These are phyloP conservation scores for Colletotrichum destructivum DNA, from an alignment of 2,329 filamentous ascomycete species.

Conservation along the genomic window DNA sequence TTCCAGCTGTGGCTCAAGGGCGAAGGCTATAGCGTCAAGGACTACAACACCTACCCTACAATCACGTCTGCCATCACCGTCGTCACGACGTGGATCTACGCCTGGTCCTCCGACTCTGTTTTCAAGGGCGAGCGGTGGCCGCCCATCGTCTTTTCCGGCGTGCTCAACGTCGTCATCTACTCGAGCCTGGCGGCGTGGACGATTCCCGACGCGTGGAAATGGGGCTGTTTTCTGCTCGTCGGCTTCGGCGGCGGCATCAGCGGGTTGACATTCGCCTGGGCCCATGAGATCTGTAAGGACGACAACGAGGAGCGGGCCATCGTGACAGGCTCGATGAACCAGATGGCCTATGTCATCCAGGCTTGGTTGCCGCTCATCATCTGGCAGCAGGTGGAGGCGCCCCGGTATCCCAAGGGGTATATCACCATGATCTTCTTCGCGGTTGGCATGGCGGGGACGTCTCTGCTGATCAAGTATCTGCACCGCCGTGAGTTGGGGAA, in stretches of 20 bases:
- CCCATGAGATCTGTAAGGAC: slow-evolving; percentile 64
- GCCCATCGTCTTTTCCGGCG: slow-evolving; percentile 70
- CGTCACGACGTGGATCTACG: slow-evolving; percentile 73
- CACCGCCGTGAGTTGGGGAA: slow-evolving; percentile 58
- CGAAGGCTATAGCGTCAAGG: slow-evolving; percentile 57
- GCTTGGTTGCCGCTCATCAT: slow-evolving; percentile 78
- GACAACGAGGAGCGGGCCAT: slow-evolving; percentile 77
- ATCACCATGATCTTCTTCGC: slow-evolving; percentile 68
- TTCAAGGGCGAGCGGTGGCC: slow-evolving; percentile 75
- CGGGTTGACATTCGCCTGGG: slow-evolving; percentile 64
- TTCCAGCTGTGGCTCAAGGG: slow-evolving; percentile 67
- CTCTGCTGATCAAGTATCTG: slow-evolving; percentile 63
- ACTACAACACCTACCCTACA: slow-evolving; percentile 71
- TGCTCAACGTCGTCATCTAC: slow-evolving; percentile 58
- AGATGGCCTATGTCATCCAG: slow-evolving; percentile 78
- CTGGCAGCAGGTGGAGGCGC: slow-evolving; percentile 76
- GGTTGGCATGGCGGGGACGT: slow-evolving; percentile 63
- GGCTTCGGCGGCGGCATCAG: slow-evolving; percentile 66
- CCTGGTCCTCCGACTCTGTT: slow-evolving; percentile 76
- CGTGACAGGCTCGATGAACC: slow-evolving; percentile 77
- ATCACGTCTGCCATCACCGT: slow-evolving; percentile 69
- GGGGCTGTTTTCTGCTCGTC: slow-evolving; percentile 71
- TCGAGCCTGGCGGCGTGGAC: slow-evolving; percentile 59
- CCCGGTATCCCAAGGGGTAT: slow-evolving; percentile 73
- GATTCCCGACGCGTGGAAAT: slow-evolving; percentile 70